A percentile compares a stretch with the other conserved stretches of the same genome.
These are phyloP conservation scores for Aeschynomene evenia DNA, from an alignment of 306 rosid species.

Conservation along the genomic window DNA sequence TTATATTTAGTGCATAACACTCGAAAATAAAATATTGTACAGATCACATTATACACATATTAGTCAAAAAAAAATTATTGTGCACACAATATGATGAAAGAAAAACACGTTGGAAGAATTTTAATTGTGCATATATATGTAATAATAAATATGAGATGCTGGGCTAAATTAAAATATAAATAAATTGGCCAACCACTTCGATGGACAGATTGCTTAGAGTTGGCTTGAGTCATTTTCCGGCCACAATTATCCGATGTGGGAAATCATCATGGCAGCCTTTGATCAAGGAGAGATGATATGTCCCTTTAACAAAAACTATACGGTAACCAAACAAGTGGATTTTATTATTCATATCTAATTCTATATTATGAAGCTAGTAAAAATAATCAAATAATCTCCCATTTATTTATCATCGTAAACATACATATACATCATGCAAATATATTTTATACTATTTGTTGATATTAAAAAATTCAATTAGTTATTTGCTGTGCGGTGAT, in stretches of 20 bases:
- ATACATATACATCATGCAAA: too few relatives aligned
- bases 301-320: constrained; percentile 59
- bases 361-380: too few relatives aligned
- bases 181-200: constrained; percentile 36
- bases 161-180: too few relatives aligned
- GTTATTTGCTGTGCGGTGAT: too few relatives aligned
- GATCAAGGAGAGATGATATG: constrained; percentile 64
- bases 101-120: not conserved
- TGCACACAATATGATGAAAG: not conserved
- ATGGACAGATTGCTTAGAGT: constrained; percentile 39
- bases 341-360: constrained; percentile 39
- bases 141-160: too few relatives aligned
- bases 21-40: not conserved
- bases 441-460: too few relatives aligned
- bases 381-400: too few relatives aligned
- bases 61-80: not conserved
- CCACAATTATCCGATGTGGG: constrained; percentile 28
- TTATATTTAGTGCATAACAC: not conserved
- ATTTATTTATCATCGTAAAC: too few relatives aligned
- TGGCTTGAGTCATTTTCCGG: constrained; percentile 34
- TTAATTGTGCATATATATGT: not conserved
- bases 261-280: constrained; percentile 33
- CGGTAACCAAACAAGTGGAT: constrained; percentile 50
- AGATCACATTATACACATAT: not conserved
- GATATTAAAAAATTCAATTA: too few relatives aligned